phyloP scores from a whole-genome alignment of 805 yeast species.

The Lipomyces starkeyi region DNA sequence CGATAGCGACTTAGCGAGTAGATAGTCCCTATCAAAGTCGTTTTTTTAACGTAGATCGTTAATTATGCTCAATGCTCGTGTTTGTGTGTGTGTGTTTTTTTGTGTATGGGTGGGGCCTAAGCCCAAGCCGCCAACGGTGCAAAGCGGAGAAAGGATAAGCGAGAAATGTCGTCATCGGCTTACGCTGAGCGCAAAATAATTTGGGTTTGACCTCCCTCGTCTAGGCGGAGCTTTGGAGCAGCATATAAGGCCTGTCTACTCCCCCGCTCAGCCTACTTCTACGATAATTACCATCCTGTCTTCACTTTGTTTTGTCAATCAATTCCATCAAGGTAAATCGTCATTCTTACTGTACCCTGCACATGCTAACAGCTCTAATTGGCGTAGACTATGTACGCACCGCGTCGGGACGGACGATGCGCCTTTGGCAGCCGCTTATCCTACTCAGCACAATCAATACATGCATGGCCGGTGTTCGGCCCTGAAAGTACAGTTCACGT shows the following conservation, averaged over 20 bases:
- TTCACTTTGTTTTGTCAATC: not conserved
- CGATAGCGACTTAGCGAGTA: no score
- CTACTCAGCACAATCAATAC: not conserved
- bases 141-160: not conserved
- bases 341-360: not conserved
- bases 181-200: not conserved
- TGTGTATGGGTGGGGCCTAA: no score
- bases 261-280: not conserved
- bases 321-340: not conserved
- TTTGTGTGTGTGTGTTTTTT: no score
- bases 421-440: constrained; percentile 1
- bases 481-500: not conserved
- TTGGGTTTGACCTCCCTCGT: not conserved
- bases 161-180: not conserved
- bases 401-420: constrained; percentile 8
- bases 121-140: not conserved
- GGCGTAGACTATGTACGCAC: not conserved
- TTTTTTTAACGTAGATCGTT: no score
- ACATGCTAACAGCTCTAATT: not conserved
- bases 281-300: not conserved
- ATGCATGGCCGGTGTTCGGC: constrained; percentile 31
- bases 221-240: not conserved
- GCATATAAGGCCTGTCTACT: not conserved
- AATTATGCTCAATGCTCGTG: no score
- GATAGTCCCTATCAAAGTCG: no score